Evolutionary conservation across 2,329 filamentous ascomycete species (phyloP).

Genomic region (Trichoderma afroharzianum): DNA sequence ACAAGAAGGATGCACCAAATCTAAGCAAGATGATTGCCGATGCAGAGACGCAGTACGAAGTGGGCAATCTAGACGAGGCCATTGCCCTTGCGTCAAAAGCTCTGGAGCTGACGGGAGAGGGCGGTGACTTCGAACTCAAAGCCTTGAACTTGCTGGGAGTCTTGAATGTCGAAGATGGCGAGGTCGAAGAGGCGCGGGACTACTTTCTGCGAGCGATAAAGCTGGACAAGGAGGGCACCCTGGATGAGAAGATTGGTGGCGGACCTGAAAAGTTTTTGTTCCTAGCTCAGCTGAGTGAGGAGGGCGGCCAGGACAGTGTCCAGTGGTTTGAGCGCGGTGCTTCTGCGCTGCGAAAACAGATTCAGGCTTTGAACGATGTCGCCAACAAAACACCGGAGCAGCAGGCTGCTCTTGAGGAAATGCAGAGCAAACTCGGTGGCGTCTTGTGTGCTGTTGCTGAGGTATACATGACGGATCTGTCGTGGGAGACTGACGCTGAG

Average conservation of each 20-base stretch:
- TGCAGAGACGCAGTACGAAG: constrained; percentile 40
- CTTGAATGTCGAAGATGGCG: constrained; percentile 77
- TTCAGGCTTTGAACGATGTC: constrained; percentile 57
- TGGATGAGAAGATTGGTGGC: constrained; percentile 69
- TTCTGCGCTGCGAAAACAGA: constrained; percentile 65
- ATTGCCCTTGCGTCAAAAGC: constrained; percentile 40
- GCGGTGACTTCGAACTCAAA: constrained; percentile 53
- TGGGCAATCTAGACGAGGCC: constrained; percentile 41
- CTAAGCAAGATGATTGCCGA: constrained; percentile 34
- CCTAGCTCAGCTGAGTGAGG: constrained; percentile 81
- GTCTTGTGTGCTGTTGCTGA: constrained; percentile 93
- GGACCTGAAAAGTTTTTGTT: constrained; percentile 93
- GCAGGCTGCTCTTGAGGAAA: constrained; percentile 54
- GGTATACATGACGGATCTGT: constrained; percentile 98
- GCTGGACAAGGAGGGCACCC: constrained; percentile 71
- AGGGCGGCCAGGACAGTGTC: constrained; percentile 64
- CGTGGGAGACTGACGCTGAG: constrained; percentile 89
- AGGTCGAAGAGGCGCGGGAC: constrained; percentile 68
- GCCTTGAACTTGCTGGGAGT: constrained; percentile 76
- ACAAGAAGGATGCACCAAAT: constrained; percentile 31
- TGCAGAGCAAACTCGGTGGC: constrained; percentile 77
- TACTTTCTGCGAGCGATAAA: constrained; percentile 71
- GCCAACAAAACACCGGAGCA: constrained; percentile 37
- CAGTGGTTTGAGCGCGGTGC: constrained; percentile 69
- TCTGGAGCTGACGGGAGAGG: constrained; percentile 41